These are phyloP conservation scores for Thelonectria discophora DNA, from an alignment of 2,329 filamentous ascomycete genomes.

Conservation along the genomic window DNA sequence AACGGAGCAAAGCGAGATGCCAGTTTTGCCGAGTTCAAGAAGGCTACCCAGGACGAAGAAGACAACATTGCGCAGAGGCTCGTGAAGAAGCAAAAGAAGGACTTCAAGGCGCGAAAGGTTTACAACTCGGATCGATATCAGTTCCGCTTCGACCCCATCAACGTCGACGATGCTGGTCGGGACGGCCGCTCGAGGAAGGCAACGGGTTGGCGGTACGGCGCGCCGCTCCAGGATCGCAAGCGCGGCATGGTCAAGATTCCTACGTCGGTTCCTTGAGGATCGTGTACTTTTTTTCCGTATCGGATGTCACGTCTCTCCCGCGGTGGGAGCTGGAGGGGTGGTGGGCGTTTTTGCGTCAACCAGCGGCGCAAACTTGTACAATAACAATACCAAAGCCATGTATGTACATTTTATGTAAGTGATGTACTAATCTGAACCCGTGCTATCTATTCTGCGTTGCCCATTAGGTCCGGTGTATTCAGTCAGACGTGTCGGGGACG, in stretches of 20 bases:
- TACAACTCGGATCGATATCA: conserved; percentile 64
- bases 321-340: conserved; percentile 8
- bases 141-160: conserved; percentile 69
- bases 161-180: conserved; percentile 64
- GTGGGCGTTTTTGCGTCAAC: conserved; percentile 19
- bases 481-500: conserved; percentile 45
- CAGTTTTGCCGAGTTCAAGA: conserved; percentile 52
- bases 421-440: conserved; percentile 34
- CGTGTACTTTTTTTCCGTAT: conserved; percentile 31
- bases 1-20: conserved; percentile 49
- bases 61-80: conserved; percentile 49
- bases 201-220: conserved; percentile 71
- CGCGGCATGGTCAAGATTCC: conserved; percentile 74
- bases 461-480: conserved; percentile 53
- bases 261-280: conserved; percentile 62
- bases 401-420: conserved; percentile 34
- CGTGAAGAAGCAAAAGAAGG: conserved; percentile 45
- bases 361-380: conserved; percentile 38
- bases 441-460: conserved; percentile 8
- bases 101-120: conserved; percentile 50
- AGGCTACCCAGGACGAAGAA: conserved; percentile 55
- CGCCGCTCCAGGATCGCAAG: conserved; percentile 69
- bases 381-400: conserved; percentile 38
- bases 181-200: conserved; percentile 61
- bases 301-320: conserved; percentile 28